Conservation (phyloP, 352 stramenopile genomes). For the Phytophthora lateralis region DNA sequence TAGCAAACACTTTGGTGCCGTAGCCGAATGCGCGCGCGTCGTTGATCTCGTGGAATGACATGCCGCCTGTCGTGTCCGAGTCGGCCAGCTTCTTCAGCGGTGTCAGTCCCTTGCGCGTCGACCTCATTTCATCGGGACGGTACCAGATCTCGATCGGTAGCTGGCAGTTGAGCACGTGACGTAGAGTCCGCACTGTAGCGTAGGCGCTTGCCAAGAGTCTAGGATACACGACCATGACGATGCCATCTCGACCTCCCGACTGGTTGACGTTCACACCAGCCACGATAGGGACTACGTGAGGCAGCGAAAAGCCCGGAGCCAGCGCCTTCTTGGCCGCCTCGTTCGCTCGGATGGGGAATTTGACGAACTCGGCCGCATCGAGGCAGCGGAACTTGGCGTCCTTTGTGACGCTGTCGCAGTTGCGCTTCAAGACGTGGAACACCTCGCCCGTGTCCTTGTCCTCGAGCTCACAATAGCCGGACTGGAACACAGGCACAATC, state of each 20-base stretch:
- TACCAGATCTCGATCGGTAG: constrained; percentile 69
- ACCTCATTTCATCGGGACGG: constrained; percentile 36
- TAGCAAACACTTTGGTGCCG: constrained; percentile 52
- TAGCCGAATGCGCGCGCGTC: constrained; percentile 49
- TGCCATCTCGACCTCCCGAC: constrained; percentile 15
- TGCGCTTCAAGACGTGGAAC: constrained; percentile 46
- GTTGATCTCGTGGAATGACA: constrained; percentile 40
- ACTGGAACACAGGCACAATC: constrained; percentile 26
- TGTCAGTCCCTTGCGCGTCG: constrained; percentile 5
- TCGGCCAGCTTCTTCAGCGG: constrained; percentile 25
- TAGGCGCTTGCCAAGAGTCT: constrained; percentile 20
- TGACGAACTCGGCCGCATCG: constrained; percentile 62
- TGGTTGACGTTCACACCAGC: constrained; percentile 15
- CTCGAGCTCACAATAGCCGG: constrained; percentile 55
- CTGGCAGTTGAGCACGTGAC: constrained; percentile 15
- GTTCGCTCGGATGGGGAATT: constrained; percentile 48
- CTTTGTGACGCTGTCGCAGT: constrained; percentile 51
- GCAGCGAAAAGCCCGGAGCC: constrained; percentile 11
- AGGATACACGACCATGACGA: constrained; percentile 31
- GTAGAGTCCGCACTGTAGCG: constrained; percentile 19
- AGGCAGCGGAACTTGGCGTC: constrained; percentile 57
- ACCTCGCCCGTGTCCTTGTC: constrained; percentile 38
- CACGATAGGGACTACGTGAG: constrained; percentile 17
- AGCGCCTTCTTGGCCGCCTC: constrained; percentile 37
- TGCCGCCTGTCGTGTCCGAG: constrained; percentile 7